These are phyloP conservation scores for Collybia sp. DNA, from an alignment of 768 basidiomycete genomes.

Conservation along the genomic window DNA sequence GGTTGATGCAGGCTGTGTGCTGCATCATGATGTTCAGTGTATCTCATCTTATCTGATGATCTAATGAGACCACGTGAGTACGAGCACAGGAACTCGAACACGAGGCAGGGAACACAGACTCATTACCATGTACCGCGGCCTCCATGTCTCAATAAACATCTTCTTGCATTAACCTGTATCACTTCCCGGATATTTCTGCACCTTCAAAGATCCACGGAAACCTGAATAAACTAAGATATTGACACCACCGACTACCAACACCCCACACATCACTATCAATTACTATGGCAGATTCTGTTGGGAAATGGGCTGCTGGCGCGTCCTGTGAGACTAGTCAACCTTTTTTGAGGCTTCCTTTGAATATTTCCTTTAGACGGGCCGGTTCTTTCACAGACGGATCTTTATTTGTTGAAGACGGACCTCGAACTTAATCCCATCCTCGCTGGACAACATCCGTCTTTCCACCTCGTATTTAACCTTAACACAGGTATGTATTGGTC, in stretches of 20 bases:
- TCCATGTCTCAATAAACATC: background rate
- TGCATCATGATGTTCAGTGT: no score
- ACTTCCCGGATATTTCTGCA: background rate
- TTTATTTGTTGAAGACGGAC: slow-evolving; percentile 70
- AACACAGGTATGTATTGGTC: slow-evolving; percentile 44
- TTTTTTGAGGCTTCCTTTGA: slow-evolving; percentile 1
- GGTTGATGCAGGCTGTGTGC: no score
- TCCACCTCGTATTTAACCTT: slow-evolving; percentile 72
- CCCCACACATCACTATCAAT: slow-evolving; percentile 1
- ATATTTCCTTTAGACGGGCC: slow-evolving; percentile 56
- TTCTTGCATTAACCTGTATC: background rate
- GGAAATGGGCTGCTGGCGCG: slow-evolving; percentile 39
- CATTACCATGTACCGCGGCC: no score
- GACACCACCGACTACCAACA: background rate
- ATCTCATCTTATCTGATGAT: no score
- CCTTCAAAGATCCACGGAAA: background rate
- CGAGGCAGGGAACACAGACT: no score
- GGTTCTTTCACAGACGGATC: slow-evolving; percentile 72
- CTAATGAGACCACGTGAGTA: no score
- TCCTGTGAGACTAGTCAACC: slow-evolving; percentile 27
- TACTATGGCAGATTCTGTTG: slow-evolving; percentile 22
- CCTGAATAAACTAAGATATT: background rate
- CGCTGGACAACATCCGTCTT: slow-evolving; percentile 35
- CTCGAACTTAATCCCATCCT: slow-evolving; percentile 76
- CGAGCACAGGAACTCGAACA: no score